Conservation (phyloP, 352 stramenopile genomes). For the Globisporangium camurandrum region DNA sequence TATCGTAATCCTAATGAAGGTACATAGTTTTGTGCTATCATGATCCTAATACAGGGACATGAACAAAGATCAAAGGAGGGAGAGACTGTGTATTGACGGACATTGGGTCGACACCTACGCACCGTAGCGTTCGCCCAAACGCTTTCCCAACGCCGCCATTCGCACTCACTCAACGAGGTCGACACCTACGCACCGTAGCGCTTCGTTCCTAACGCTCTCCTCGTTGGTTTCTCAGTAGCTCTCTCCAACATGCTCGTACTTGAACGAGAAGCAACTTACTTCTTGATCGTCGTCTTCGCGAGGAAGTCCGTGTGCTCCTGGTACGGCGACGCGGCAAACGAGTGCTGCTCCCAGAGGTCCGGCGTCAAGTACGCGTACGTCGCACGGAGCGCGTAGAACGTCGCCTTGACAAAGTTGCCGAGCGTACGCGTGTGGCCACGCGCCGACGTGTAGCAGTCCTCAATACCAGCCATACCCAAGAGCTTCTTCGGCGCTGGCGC, state of each 20-base stretch:
- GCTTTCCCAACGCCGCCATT: no score
- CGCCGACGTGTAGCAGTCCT: conserved; percentile 97
- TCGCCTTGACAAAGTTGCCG: conserved; percentile 99
- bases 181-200: conserved; percentile 1
- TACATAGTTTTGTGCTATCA: neutral
- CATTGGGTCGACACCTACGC: conserved; percentile 83
- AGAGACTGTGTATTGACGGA: conserved; percentile 22
- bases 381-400: conserved; percentile 96
- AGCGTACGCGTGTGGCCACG: conserved; percentile 98
- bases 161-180: no score
- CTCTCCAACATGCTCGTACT: conserved; percentile 1
- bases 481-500: conserved; percentile 98
- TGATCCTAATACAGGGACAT: neutral
- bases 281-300: conserved; percentile 92
- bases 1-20: no score
- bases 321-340: conserved; percentile 91
- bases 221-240: conserved; percentile 22
- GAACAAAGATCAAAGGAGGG: neutral
- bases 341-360: conserved; percentile 98
- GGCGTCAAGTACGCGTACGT: conserved; percentile 99
- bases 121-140: conserved; percentile 83
- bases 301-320: conserved; percentile 99
- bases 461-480: conserved; percentile 97
- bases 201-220: conserved; percentile 80
- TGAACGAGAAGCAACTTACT: conserved; percentile 46